These are phyloP conservation scores for Reutealis trisperma DNA, from an alignment of 345 rosid genomes.

Conservation along the genomic window DNA sequence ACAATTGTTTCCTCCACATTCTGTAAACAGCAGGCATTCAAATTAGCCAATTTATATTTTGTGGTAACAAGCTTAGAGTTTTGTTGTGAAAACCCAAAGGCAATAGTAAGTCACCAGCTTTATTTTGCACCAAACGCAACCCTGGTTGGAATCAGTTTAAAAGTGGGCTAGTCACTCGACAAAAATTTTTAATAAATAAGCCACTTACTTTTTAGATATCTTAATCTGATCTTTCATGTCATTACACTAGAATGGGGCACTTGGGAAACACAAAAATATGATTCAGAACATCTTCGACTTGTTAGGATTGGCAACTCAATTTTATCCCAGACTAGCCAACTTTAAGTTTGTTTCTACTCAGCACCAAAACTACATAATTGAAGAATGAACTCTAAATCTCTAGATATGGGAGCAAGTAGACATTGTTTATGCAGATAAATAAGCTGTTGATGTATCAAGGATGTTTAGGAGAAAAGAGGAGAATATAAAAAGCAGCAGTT, in stretches of 20 bases:
- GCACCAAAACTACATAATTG: background rate
- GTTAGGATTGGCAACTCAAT: background rate
- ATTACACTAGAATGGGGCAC: background rate
- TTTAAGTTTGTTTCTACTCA: background rate
- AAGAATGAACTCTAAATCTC: background rate
- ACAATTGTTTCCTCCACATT: constrained; percentile 68
- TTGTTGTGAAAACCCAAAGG: background rate
- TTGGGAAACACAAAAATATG: background rate
- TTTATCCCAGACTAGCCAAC: background rate
- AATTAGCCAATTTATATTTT: background rate
- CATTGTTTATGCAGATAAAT: background rate
- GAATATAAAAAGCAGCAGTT: background rate
- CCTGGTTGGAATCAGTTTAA: background rate
- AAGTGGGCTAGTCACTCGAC: too few relatives aligned
- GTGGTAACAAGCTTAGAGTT: background rate
- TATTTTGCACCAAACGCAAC: background rate
- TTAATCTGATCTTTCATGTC: background rate
- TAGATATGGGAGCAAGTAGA: background rate
- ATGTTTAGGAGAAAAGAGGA: background rate
- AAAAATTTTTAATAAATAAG: too few relatives aligned
- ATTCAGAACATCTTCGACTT: background rate
- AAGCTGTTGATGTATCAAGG: background rate
- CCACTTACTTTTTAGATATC: too few relatives aligned
- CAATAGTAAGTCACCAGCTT: constrained; percentile 1
- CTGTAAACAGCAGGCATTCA: constrained; percentile 27